Percentiles rank a stretch among this genome's conserved stretches.
These are phyloP conservation scores for Puya raimondii DNA, from an alignment of 176 grass and related monocot species.

Conservation along the genomic window DNA sequence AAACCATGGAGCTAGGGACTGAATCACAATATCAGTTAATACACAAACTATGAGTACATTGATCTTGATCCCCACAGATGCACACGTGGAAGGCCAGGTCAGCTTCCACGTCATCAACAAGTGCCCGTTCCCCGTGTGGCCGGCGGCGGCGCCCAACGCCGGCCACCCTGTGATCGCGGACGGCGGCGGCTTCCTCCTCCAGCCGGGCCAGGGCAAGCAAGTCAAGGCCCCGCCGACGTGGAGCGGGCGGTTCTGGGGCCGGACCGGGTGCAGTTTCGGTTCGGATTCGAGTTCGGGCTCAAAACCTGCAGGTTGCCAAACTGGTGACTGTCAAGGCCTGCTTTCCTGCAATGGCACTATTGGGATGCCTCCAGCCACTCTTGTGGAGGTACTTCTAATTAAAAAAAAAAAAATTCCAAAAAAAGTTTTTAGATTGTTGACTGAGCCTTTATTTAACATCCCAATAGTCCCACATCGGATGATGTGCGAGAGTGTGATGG, in stretches of 20 bases:
- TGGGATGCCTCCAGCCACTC: slow-evolving; percentile 55
- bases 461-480: too few relatives aligned
- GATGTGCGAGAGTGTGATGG: too few relatives aligned
- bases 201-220: slow-evolving; percentile 30
- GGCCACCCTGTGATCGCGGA: slow-evolving; percentile 52
- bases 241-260: slow-evolving; percentile 79
- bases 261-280: slow-evolving; percentile 61
- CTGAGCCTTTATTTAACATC: too few relatives aligned
- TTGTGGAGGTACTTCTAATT: slow-evolving; percentile 49
- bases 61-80: not conserved
- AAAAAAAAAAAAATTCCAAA: too few relatives aligned
- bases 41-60: not conserved
- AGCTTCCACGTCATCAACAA: slow-evolving; percentile 63
- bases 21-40: too few relatives aligned
- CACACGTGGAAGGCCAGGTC: slow-evolving; percentile 1
- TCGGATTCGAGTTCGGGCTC: not conserved
- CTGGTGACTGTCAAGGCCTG: slow-evolving; percentile 58
- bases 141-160: slow-evolving; percentile 57
- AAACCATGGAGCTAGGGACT: too few relatives aligned
- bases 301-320: slow-evolving; percentile 25
- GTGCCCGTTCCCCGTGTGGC: slow-evolving; percentile 79
- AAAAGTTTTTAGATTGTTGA: too few relatives aligned
- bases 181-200: slow-evolving; percentile 73
- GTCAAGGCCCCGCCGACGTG: slow-evolving; percentile 50
- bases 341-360: slow-evolving; percentile 77